Conservation (phyloP, 2,329 filamentous ascomycete species). For the Ophiocordyceps polyrhachis-furcata region DNA sequence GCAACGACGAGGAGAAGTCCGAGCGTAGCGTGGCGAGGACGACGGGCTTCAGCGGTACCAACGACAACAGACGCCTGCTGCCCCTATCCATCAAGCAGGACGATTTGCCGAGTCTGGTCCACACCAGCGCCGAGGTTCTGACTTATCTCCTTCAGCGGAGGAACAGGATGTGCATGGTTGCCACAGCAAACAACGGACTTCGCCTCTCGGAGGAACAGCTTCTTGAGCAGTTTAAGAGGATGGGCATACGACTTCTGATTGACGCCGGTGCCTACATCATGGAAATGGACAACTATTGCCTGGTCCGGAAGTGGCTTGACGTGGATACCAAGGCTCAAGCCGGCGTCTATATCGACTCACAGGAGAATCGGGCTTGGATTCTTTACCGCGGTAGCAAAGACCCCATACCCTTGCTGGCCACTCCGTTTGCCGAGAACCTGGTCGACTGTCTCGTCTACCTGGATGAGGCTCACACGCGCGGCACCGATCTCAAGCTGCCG, state of each 20-base stretch:
- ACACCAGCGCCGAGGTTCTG: conserved; percentile 47
- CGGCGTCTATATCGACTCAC: conserved; percentile 32
- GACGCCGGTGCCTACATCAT: conserved; percentile 47
- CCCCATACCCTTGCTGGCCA: conserved; percentile 29
- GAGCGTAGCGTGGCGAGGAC: conserved; percentile 17
- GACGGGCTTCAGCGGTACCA: conserved; percentile 56
- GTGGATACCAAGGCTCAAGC: conserved; percentile 24
- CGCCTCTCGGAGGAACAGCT: conserved; percentile 11
- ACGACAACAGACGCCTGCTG: conserved; percentile 40
- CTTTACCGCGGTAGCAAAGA: conserved; percentile 15
- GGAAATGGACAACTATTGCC: conserved; percentile 34
- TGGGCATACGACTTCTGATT: conserved; percentile 33
- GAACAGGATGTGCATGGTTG: conserved; percentile 25
- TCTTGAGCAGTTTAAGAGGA: conserved; percentile 23
- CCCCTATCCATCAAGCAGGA: conserved; percentile 43
- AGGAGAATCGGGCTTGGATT: conserved; percentile 9
- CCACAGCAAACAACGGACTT: conserved; percentile 8
- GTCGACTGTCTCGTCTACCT: conserved; percentile 35
- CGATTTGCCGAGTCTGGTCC: conserved; percentile 33
- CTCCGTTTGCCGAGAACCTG: conserved; percentile 35
- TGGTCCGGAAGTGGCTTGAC: conserved; percentile 32
- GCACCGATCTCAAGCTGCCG: conserved; percentile 40
- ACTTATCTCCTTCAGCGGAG: conserved; percentile 12
- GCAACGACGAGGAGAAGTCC: not conserved
- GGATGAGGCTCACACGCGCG: conserved; percentile 28